Evolutionary conservation across 2,329 filamentous ascomycete genomes (phyloP).

Genomic region (Hymenoscyphus linearis): DNA sequence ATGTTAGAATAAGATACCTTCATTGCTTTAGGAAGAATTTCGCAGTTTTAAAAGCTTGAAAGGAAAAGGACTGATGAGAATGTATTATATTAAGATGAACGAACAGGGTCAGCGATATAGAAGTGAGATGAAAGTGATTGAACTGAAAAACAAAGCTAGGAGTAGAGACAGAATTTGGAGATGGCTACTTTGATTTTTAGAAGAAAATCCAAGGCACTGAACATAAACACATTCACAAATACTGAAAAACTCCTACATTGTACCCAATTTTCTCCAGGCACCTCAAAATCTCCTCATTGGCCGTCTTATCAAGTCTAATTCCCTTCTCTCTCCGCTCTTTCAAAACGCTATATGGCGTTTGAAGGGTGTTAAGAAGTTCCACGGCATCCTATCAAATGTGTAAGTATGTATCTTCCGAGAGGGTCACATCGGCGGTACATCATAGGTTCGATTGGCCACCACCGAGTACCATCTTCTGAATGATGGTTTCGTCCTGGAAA

Average conservation of each 20-base stretch:
- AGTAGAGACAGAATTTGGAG: neutral
- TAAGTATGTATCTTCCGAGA: constrained; percentile 3
- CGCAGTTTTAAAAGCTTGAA: neutral
- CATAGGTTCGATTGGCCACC: constrained; percentile 7
- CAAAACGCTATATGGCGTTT: constrained; percentile 79
- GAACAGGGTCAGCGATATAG: too few relatives aligned
- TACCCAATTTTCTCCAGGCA: constrained; percentile 78
- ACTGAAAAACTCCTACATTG: constrained; percentile 38
- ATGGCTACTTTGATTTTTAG: neutral
- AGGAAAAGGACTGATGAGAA: neutral
- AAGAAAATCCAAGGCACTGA: neutral
- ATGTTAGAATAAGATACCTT: neutral
- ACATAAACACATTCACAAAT: neutral
- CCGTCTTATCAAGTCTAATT: constrained; percentile 60
- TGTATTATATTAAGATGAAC: too few relatives aligned
- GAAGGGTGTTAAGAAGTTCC: constrained; percentile 78
- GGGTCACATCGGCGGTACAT: constrained; percentile 1
- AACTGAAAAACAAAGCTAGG: neutral
- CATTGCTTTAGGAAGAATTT: neutral
- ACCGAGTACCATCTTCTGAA: neutral
- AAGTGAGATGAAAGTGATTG: too few relatives aligned
- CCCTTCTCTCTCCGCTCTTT: constrained; percentile 74
- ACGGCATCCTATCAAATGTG: constrained; percentile 71
- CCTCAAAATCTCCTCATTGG: constrained; percentile 72
- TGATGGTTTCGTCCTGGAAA: neutral